A percentile compares a stretch with the other conserved stretches of the same genome.
These are phyloP conservation scores for Theobroma cacao DNA, from an alignment of 345 rosid genomes.

Conservation along the genomic window DNA sequence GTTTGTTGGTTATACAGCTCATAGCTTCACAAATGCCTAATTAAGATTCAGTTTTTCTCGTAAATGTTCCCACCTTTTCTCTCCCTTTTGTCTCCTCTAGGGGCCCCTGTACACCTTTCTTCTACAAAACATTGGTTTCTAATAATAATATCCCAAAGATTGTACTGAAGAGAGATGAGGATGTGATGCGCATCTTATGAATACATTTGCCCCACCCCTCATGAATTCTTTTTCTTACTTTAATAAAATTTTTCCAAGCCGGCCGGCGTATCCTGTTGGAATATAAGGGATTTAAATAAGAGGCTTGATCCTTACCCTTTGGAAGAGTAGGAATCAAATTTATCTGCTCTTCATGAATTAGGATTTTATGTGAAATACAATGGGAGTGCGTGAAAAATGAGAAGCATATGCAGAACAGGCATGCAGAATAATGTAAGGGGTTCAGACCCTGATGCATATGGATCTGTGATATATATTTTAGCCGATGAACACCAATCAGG, in stretches of 20 bases:
- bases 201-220: slow-evolving; percentile 1
- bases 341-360: not conserved
- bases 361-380: not conserved
- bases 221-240: not conserved
- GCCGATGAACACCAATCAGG: not conserved
- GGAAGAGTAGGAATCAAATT: not conserved
- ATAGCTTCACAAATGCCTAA: slow-evolving; percentile 11
- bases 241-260: not conserved
- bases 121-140: not conserved
- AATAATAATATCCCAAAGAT: not conserved
- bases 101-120: too few species aligned
- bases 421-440: not conserved
- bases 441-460: not conserved
- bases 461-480: not conserved
- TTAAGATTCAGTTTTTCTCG: slow-evolving; percentile 17
- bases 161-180: not conserved
- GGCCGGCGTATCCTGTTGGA: not conserved
- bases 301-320: not conserved
- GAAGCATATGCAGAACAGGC: not conserved
- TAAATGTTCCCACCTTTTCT: slow-evolving; percentile 23
- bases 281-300: not conserved
- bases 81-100: slow-evolving; percentile 17
- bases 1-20: slow-evolving; percentile 26
- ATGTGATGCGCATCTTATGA: not conserved
- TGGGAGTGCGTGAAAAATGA: not conserved